Base-by-base conservation (phyloP, 495 filamentous ascomycete genomes). In the Stereocaulon alpinum region DNA sequence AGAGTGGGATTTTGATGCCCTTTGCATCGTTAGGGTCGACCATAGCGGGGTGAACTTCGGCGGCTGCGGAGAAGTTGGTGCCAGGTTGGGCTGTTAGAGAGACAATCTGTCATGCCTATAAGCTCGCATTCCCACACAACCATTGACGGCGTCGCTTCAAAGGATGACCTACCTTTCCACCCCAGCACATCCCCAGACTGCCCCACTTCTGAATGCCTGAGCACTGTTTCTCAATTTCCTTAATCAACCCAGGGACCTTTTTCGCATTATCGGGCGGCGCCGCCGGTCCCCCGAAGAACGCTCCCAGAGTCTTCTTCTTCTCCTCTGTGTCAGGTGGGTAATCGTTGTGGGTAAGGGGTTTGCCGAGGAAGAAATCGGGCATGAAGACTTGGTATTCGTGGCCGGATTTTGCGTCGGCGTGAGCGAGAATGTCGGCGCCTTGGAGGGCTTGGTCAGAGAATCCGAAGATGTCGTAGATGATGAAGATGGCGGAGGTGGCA, bases 181-280 rank as follows among this genome's bases (percentile, higher is more conserved):
- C 92, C 92, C 91, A 98, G 80, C 92, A 98, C 80, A 79, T 90
- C 15, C 92, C 92, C n/a, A 96, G 69, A 59, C 89, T 77, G n/a
- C 77, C 90, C 89, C 89, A 96, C 34, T 80, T 84, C 66, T 84
- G 76, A 65, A 94, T 83, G 32, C 72, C 70, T 17, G 32, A 50
- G 42, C 12, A 64, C 72, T 74, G 78, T 72, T 73, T 74, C 63
- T 69, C 66, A 40, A 88, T 65, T 56, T 78, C 74, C 61, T 82
- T 71, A 58, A 93, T 73, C 59, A 86, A 74, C 7, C 71, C 76
- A 0, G 83, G 83, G 58, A 95, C 77, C 63, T 82, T 82, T 55
- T 72, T 74, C 18, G 86, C 80, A 17, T 81, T 85, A 44, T 78
- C 79, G 3, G 76, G 74, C 0, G 87, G 83, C 0, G 82, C 80